phyloP scores from a whole-genome alignment of 2,329 filamentous ascomycete species.

The Monosporascus sp. region DNA sequence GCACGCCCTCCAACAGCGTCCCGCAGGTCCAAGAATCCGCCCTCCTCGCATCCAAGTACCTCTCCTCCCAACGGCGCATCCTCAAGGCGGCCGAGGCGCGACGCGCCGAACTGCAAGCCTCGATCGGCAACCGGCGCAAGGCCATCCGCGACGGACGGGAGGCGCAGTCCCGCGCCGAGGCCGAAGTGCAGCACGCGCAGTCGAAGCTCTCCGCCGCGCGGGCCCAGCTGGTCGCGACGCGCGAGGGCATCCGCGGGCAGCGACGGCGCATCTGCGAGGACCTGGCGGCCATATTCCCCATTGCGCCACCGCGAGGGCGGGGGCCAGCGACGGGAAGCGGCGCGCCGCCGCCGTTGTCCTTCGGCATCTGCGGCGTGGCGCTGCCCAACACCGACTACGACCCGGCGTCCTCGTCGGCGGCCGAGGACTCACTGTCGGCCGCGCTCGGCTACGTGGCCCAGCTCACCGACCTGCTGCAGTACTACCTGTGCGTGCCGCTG shows the following conservation, averaged over 20 bases:
- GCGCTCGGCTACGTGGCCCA: slow-evolving; percentile 77
- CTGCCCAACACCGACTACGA: slow-evolving; percentile 80
- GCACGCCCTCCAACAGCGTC: slow-evolving; percentile 35
- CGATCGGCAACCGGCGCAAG: slow-evolving; percentile 58
- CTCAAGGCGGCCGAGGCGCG: slow-evolving; percentile 57
- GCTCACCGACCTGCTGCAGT: slow-evolving; percentile 69
- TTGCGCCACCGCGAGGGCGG: slow-evolving; percentile 49
- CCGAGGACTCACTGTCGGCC: slow-evolving; percentile 71
- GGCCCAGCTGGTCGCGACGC: slow-evolving; percentile 49
- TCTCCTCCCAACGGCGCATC: slow-evolving; percentile 60
- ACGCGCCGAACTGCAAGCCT: slow-evolving; percentile 62
- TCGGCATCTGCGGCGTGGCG: slow-evolving; percentile 73
- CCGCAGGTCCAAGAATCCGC: slow-evolving; percentile 46
- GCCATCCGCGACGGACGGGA: slow-evolving; percentile 62
- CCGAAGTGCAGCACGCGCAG: slow-evolving; percentile 57
- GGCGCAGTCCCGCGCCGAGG: slow-evolving; percentile 51
- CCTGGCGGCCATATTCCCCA: slow-evolving; percentile 72
- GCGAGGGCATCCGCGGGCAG: slow-evolving; percentile 73
- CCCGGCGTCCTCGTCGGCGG: slow-evolving; percentile 34
- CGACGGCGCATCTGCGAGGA: slow-evolving; percentile 84
- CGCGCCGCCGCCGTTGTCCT: slow-evolving; percentile 61
- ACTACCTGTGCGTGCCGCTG: slow-evolving; percentile 72
- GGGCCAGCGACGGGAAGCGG: neutral
- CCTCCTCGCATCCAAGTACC: slow-evolving; percentile 44
- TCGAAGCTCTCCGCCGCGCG: slow-evolving; percentile 54